Conservation (phyloP, 176 grass and related monocot genomes). For the Panicum miliaceum region DNA sequence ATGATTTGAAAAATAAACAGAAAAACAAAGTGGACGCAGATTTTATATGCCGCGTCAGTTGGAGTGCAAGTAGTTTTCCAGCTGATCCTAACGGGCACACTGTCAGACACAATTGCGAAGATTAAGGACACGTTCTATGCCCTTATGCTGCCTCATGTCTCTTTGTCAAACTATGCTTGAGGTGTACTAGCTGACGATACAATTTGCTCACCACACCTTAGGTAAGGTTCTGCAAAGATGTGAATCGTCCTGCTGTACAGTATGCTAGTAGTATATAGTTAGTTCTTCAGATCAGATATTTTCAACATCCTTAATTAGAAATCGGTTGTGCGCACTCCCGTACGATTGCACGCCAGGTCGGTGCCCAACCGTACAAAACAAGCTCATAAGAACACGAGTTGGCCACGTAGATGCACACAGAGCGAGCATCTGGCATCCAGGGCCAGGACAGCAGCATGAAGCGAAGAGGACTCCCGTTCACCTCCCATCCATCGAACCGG, state of each 20-base stretch:
- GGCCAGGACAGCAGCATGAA: constrained; percentile 24
- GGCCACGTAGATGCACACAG: background rate
- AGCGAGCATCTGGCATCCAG: constrained; percentile 1
- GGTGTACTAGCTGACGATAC: no score
- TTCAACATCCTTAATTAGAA: background rate
- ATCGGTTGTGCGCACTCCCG: background rate
- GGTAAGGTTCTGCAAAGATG: no score
- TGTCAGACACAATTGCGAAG: no score
- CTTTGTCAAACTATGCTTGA: no score
- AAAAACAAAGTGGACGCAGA: no score
- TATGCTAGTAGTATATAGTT: background rate
- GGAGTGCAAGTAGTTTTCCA: background rate
- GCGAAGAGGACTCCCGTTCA: background rate
- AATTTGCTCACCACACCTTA: no score
- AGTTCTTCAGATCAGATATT: background rate
- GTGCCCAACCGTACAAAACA: background rate
- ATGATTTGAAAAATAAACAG: no score
- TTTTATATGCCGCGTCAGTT: no score
- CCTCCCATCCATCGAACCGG: background rate
- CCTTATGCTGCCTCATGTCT: no score
- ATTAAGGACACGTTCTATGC: no score
- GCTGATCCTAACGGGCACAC: background rate
- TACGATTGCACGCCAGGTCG: background rate
- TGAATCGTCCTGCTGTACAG: background rate
- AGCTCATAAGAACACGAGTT: background rate